A percentile compares a stretch with the other conserved stretches of the same genome.
phyloP scores from a whole-genome alignment of 345 rosid genomes.

The Microcos paniculata region DNA sequence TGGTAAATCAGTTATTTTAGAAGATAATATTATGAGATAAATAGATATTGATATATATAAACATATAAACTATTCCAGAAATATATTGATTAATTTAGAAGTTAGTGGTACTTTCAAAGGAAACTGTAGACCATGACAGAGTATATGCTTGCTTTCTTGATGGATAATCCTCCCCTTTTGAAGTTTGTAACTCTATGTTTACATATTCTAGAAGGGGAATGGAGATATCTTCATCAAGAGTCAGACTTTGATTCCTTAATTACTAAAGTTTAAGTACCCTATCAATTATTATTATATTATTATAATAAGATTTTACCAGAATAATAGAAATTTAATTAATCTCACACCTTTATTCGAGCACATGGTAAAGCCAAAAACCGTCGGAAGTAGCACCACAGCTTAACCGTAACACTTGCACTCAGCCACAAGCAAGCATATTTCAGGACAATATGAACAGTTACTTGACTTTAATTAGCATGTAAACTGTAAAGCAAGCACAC shows the following conservation, averaged over 20 bases:
- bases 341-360: neutral
- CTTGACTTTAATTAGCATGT: neutral
- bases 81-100: neutral
- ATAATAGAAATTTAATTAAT: no score
- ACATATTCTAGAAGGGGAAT: neutral
- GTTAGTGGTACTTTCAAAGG: neutral
- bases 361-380: slow-evolving; percentile 3
- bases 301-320: neutral
- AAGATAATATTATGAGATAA: neutral
- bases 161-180: neutral
- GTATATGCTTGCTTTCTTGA: neutral
- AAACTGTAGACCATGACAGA: neutral
- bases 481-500: neutral
- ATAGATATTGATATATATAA: no score
- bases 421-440: slow-evolving; percentile 20
- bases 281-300: neutral
- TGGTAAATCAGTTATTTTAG: neutral
- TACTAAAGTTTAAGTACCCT: neutral
- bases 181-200: neutral
- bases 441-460: neutral
- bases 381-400: neutral
- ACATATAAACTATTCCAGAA: neutral
- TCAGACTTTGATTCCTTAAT: slow-evolving; percentile 9
- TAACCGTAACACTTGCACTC: slow-evolving; percentile 1
- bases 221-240: neutral